Evolutionary conservation across 208 protist species (phyloP).

Genomic region (Jaenimonas drosophilae): DNA sequence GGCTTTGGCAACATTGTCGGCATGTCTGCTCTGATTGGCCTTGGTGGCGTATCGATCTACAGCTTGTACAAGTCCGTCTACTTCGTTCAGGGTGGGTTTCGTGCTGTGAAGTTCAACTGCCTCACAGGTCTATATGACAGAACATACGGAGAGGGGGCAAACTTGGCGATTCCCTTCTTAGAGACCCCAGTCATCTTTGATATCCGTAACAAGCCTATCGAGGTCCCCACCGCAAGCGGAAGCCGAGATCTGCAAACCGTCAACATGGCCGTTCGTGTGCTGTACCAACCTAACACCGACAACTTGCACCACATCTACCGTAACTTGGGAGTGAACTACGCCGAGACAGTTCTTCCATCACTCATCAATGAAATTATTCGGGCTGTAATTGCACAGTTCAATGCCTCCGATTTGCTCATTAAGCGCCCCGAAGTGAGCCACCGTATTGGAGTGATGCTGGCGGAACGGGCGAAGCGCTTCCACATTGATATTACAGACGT

Average conservation of each 20-base stretch:
- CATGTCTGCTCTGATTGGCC: constrained; percentile 37
- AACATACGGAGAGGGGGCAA: constrained; percentile 93
- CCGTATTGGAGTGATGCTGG: constrained; percentile 89
- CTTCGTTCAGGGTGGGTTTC: constrained; percentile 95
- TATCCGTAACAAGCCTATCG: constrained; percentile 88
- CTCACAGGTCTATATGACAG: constrained; percentile 89
- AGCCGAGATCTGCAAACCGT: constrained; percentile 97
- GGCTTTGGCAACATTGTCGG: constrained; percentile 63
- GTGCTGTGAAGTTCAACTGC: constrained; percentile 97
- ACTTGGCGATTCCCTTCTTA: constrained; percentile 95
- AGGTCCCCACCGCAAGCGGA: constrained; percentile 84
- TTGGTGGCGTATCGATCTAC: constrained; percentile 39
- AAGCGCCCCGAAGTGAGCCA: constrained; percentile 92
- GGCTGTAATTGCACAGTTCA: constrained; percentile 98
- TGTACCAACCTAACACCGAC: constrained; percentile 92
- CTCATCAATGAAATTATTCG: constrained; percentile 99
- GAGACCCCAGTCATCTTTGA: constrained; percentile 97
- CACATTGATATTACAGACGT: constrained; percentile 97
- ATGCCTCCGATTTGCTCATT: constrained; percentile 97
- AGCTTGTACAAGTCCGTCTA: constrained; percentile 85
- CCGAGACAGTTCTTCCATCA: constrained; percentile 96
- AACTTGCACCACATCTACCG: constrained; percentile 93
- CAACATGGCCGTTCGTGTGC: constrained; percentile 97
- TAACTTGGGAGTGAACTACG: constrained; percentile 95
- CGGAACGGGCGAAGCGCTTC: constrained; percentile 94